Evolutionary conservation across 495 filamentous ascomycete genomes (phyloP), one percentile per base, ranked within the genome.

Genomic region (Penicillium salamii): DNA sequence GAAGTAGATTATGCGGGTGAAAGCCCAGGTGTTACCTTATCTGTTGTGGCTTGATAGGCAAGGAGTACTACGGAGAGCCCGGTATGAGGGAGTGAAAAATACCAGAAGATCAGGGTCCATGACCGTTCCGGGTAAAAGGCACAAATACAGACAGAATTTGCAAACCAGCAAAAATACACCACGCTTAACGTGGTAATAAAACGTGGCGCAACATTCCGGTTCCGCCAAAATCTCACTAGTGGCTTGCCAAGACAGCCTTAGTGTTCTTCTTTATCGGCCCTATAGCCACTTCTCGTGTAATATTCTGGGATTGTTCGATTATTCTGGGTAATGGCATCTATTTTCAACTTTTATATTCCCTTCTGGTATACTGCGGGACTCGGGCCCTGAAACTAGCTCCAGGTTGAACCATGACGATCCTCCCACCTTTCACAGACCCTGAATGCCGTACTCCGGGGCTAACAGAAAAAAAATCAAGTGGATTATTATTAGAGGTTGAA

Each of bases 401-500:
- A 14, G 6, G 11, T n/a, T 11, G 42, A 44, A 20, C 41, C 41
- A 31, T 9, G 28, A 17, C 7, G 42, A 19, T 33, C 41, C 42
- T 28, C 14, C n/a, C n/a, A 32, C 35, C 23, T 8, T 4, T 15
- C 28, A n/a, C 17, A 23, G 42, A 33, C 29, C 18, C 42, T 44
- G 28, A 17, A 23, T 33, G 32, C 15, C 46, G 17, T 31, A 34
- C 8, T 13, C 35, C 13, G 38, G 20, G 33, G 14, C 23, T 11
- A 43, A 32, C n/a, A 14, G n/a, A n/a, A 37, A 42, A 47, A 36
- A 46, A 43, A 49, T 54, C 46, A 47, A 48, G 50, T 42, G 50
- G 46, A 44, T n/a, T 58, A 58, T 58, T 58, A 50, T 58, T 58
- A 48, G 51, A 19, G 42, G 15, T 15, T 39, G 26, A 42, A 32